Evolutionary conservation across 805 yeast species (phyloP).

Genomic region (Monosporozyma yasuniensis): DNA sequence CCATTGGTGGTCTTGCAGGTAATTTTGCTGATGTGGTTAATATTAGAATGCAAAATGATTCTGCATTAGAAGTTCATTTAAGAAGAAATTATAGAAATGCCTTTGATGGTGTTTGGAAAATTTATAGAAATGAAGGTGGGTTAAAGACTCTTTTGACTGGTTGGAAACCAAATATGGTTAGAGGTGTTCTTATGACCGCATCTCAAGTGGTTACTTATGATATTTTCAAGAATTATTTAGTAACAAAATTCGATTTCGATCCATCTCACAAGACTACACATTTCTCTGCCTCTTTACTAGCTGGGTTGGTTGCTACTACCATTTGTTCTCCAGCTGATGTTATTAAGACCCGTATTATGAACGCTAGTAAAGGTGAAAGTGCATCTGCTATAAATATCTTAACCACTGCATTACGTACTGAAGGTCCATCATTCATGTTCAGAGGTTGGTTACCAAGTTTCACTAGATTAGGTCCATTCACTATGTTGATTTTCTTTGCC

Average conservation of each 20-base stretch:
- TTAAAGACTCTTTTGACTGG: constrained; percentile 57
- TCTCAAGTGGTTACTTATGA: constrained; percentile 87
- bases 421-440: constrained; percentile 75
- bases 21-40: constrained; percentile 84
- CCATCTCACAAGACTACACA: constrained; percentile 61
- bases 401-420: constrained; percentile 46
- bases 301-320: constrained; percentile 85
- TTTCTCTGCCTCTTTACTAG: constrained; percentile 66
- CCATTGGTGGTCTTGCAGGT: constrained; percentile 76
- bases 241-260: constrained; percentile 41
- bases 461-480: constrained; percentile 76
- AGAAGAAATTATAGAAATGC: constrained; percentile 73
- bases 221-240: constrained; percentile 54
- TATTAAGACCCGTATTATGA: constrained; percentile 81
- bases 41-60: constrained; percentile 86
- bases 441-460: constrained; percentile 90
- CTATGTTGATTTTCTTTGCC: constrained; percentile 59
- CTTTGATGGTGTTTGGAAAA: constrained; percentile 59
- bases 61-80: constrained; percentile 51
- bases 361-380: constrained; percentile 34
- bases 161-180: constrained; percentile 61
- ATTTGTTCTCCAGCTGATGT: constrained; percentile 92
- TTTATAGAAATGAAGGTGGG: constrained; percentile 57
- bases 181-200: constrained; percentile 85
- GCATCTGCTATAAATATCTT: constrained; percentile 45